Conservation (phyloP, 1,284 basidiomycete species). For the Microbotryum silenes-acaulis region DNA sequence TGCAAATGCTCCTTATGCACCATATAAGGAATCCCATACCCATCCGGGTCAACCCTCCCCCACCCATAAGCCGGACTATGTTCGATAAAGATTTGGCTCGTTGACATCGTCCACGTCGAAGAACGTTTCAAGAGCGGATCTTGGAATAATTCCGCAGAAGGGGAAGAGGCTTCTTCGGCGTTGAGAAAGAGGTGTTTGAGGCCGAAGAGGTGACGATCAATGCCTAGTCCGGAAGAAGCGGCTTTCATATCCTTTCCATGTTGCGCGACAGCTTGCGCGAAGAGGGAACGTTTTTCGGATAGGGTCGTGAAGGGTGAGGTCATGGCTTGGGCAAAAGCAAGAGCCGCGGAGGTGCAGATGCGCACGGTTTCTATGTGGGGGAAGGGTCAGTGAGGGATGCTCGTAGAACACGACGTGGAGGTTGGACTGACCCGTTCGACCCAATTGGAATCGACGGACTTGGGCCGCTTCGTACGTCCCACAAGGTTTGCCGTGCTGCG, state of each 20-base stretch:
- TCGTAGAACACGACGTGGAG: too few relatives aligned
- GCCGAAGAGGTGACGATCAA: constrained; percentile 76
- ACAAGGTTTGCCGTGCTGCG: constrained; percentile 1
- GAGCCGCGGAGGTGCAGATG: constrained; percentile 62
- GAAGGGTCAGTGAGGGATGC: too few relatives aligned
- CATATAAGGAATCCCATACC: constrained; percentile 52
- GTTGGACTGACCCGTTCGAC: constrained; percentile 51
- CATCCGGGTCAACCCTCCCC: constrained; percentile 58
- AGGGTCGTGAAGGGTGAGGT: constrained; percentile 45
- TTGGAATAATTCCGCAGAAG: constrained; percentile 57
- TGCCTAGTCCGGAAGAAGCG: constrained; percentile 64
- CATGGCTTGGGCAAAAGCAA: constrained; percentile 69
- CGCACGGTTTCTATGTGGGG: constrained; percentile 60
- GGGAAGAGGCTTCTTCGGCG: constrained; percentile 56
- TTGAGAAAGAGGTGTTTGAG: constrained; percentile 45
- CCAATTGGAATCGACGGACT: constrained; percentile 72
- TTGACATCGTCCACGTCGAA: constrained; percentile 46
- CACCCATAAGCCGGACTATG: constrained; percentile 67
- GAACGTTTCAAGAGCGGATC: constrained; percentile 60
- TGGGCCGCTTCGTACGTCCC: constrained; percentile 78
- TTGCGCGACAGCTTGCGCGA: constrained; percentile 58
- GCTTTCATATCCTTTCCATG: constrained; percentile 63
- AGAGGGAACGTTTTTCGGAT: constrained; percentile 52
- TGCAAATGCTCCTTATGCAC: constrained; percentile 54
- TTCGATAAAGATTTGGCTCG: constrained; percentile 76